Conservation (phyloP, 768 basidiomycete species). For the Fomitopsis pulvina region DNA sequence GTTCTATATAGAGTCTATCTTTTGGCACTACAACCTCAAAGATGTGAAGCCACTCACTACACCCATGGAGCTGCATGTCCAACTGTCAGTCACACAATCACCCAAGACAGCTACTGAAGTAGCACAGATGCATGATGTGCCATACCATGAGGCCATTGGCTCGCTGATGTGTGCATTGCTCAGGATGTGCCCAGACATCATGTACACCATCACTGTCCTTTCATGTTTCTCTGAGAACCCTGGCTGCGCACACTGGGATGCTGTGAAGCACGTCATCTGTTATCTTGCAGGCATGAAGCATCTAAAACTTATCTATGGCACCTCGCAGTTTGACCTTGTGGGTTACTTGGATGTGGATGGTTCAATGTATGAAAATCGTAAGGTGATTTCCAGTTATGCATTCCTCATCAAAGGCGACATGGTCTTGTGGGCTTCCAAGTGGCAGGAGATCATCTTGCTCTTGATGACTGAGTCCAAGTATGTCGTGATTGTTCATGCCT, state of each 20-base stretch:
- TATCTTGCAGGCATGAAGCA: constrained; percentile 19
- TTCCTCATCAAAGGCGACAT: constrained; percentile 28
- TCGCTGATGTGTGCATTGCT: constrained; percentile 23
- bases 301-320: constrained; percentile 6
- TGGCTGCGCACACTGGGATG: constrained; percentile 14
- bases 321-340: constrained; percentile 6
- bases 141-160: constrained; percentile 19
- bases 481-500: constrained; percentile 25
- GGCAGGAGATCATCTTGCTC: constrained; percentile 31
- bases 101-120: constrained; percentile 2
- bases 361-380: not conserved
- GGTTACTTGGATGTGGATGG: constrained; percentile 12
- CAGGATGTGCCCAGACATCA: constrained; percentile 26
- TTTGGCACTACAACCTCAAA: constrained; percentile 6
- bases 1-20: constrained; percentile 10
- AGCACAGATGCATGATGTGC: constrained; percentile 3
- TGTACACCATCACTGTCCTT: constrained; percentile 16
- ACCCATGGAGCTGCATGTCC: constrained; percentile 4
- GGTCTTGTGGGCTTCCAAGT: constrained; percentile 34
- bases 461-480: constrained; percentile 32
- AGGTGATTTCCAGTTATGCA: constrained; percentile 24
- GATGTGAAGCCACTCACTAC: constrained; percentile 1
- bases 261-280: constrained; percentile 16
- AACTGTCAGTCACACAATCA: constrained; percentile 2
- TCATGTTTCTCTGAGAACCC: constrained; percentile 18